Conservation (phyloP, 345 rosid genomes). For the Populus pruinosa region DNA sequence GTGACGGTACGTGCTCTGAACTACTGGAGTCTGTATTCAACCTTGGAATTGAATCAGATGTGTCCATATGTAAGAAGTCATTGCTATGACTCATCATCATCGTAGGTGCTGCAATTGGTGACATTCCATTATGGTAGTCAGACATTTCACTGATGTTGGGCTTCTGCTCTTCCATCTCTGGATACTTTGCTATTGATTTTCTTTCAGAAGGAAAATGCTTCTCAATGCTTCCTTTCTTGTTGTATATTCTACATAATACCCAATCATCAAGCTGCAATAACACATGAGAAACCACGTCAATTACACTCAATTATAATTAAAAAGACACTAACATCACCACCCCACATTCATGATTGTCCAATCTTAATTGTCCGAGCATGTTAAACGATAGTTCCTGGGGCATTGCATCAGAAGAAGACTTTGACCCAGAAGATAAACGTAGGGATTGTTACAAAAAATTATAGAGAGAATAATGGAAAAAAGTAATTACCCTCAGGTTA, state of each 20-base stretch:
- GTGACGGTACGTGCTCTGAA: conserved; percentile 66
- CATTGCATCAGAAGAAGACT: neutral
- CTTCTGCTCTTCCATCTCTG: conserved; percentile 36
- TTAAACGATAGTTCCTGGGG: too few species aligned
- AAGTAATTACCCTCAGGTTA: conserved; percentile 52
- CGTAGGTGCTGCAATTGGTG: neutral
- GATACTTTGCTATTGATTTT: conserved; percentile 10
- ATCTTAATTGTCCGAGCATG: neutral
- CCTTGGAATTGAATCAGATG: conserved; percentile 53
- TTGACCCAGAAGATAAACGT: neutral
- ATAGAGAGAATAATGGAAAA: too few species aligned
- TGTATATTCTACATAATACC: conserved; percentile 79
- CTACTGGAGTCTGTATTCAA: conserved; percentile 60
- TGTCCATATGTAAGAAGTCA: conserved; percentile 30
- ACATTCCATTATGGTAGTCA: neutral
- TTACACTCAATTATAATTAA: neutral
- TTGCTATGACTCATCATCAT: neutral
- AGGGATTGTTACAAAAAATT: neutral
- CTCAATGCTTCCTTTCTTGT: conserved; percentile 76
- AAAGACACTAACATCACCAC: too few species aligned
- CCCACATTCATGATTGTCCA: too few species aligned
- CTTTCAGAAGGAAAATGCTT: conserved; percentile 31
- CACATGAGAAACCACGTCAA: neutral
- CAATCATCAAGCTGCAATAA: conserved; percentile 76
- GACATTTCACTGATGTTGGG: conserved; percentile 25